Evolutionary conservation across 306 rosid genomes (phyloP).

Genomic region (Dalbergia oliveri): DNA sequence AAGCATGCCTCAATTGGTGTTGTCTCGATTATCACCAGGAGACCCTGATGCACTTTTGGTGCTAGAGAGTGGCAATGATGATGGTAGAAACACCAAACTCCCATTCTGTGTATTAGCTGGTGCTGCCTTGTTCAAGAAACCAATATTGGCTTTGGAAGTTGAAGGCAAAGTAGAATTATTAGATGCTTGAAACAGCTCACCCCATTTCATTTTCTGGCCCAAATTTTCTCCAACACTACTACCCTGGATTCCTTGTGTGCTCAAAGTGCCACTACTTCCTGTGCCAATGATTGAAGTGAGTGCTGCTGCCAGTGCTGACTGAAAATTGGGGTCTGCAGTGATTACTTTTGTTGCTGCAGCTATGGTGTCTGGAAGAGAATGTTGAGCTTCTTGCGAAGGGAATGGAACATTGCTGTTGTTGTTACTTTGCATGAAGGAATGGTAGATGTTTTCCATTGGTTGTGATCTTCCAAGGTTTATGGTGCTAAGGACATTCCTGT

Average conservation of each 20-base stretch:
- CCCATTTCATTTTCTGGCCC: constrained; percentile 56
- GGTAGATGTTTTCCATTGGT: constrained; percentile 50
- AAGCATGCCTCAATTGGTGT: constrained; percentile 25
- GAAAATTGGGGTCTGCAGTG: constrained; percentile 81
- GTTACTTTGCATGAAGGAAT: constrained; percentile 56
- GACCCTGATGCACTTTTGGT: constrained; percentile 68
- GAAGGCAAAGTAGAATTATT: constrained; percentile 30
- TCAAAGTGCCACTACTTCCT: too few relatives aligned
- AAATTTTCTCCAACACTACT: constrained; percentile 42
- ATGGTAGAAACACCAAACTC: constrained; percentile 58
- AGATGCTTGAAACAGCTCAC: constrained; percentile 49
- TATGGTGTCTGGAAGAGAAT: constrained; percentile 59
- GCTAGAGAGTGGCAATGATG: constrained; percentile 60
- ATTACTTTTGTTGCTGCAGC: constrained; percentile 90
- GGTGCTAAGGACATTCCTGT: constrained; percentile 49
- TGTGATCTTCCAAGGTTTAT: constrained; percentile 54
- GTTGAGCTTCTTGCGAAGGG: constrained; percentile 19
- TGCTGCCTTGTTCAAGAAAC: constrained; percentile 53
- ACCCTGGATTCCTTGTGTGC: constrained; percentile 24
- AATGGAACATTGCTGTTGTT: background rate
- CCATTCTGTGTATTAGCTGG: constrained; percentile 47
- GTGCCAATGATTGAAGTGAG: constrained; percentile 67
- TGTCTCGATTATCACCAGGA: constrained; percentile 60
- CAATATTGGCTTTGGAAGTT: constrained; percentile 46
- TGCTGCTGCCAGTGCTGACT: constrained; percentile 82